Base-by-base conservation (phyloP, 768 basidiomycete genomes). In the Asterophora parasitica region DNA sequence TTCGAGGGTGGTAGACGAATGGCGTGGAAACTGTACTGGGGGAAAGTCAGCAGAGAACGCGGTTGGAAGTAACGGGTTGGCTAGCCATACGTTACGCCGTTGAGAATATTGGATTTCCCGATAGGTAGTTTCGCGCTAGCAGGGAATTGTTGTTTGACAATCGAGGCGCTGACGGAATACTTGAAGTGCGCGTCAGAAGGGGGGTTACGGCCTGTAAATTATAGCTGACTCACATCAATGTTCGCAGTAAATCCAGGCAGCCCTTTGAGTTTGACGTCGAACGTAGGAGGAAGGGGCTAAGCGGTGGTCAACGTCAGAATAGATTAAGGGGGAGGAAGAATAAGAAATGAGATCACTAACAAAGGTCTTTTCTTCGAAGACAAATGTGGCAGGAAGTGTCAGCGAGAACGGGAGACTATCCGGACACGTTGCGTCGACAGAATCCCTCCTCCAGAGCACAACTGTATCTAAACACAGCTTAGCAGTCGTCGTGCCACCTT, bases 281-380 rank as follows among this genome's bases (percentile, higher is more conserved):
- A 83, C 10, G 79, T 85, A 0, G 87, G 88, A 16, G 87, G 87
- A 17, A 90, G 69, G 36, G 79, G 71, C 86, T 88, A 46, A 27
- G 47, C 38, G 19, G 35, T 7, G 10, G 45, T n/a, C 3, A n/a
- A 37, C 28, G 33, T 50, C 38, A 45, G 26, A 34, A 42, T 20
- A 52, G 31, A 49, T 26, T 57, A 23, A 15, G 12, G 13, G 19
- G 17, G 17, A 50, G n/a, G n/a, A 31, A 4, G 46, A 19, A 37
- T 27, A 19, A 28, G 38, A 20, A 31, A 41, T 36, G 28, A 2
- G 12, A 17, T 4, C 12, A 52, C 39, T 41, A 71, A 88, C 86
- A 68, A 83, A 86, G 5, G 68, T 76, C 42, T 71, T 73, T 17
- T 70, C 75, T 23, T 79, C 76, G 43, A 78, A 73, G 1, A 65